Evolutionary conservation across 108 stramenopile genomes (phyloP).

Genomic region (Halocafeteria seosinensis): DNA sequence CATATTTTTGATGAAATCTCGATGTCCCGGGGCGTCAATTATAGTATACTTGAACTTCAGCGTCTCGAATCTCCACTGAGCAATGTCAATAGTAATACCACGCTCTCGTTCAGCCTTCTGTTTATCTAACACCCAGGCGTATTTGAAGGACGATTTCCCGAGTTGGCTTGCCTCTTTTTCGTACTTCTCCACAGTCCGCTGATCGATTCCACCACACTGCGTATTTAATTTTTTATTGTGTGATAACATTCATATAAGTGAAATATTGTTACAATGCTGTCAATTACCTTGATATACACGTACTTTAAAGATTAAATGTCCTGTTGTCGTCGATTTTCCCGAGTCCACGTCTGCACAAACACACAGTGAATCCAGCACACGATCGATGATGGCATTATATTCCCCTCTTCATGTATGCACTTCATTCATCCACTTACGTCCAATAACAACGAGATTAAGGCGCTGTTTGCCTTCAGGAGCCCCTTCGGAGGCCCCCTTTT

Average conservation of each 20-base stretch:
- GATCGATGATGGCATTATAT: too few species aligned
- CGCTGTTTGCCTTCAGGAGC: too few species aligned
- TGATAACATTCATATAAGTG: too few species aligned
- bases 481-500: too few species aligned
- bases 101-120: conserved; percentile 84
- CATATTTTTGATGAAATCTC: conserved; percentile 72
- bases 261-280: too few species aligned
- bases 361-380: too few species aligned
- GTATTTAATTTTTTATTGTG: too few species aligned
- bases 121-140: conserved; percentile 87
- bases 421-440: too few species aligned
- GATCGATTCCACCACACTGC: conserved; percentile 47
- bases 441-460: too few species aligned
- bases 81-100: conserved; percentile 82
- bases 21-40: conserved; percentile 87
- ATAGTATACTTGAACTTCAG: conserved; percentile 66
- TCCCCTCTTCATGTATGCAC: too few species aligned
- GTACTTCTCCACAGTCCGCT: conserved; percentile 80
- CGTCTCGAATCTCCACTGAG: conserved; percentile 75
- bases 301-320: conserved; percentile 80
- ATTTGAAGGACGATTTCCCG: conserved; percentile 77
- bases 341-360: conserved; percentile 62
- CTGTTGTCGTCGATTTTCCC: conserved; percentile 87
- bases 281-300: too few species aligned
- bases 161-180: conserved; percentile 80